These are phyloP conservation scores for Groenewaldozyma salmanticensis DNA, from an alignment of 805 yeast species.

Conservation along the genomic window DNA sequence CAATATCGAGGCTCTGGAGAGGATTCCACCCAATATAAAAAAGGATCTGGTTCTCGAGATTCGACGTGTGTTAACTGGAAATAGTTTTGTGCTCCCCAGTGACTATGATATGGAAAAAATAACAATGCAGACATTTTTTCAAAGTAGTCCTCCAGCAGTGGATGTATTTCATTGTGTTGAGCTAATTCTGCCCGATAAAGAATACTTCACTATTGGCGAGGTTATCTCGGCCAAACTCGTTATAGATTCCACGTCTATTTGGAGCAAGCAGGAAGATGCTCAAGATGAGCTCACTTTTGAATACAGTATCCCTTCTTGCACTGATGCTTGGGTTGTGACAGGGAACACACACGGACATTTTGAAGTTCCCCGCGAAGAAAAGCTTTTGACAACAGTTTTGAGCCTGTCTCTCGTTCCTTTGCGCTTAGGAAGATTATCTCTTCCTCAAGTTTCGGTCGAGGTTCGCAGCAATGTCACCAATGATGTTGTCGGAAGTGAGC, in stretches of 20 bases:
- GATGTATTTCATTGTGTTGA: conserved; percentile 53
- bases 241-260: conserved; percentile 36
- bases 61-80: conserved; percentile 3
- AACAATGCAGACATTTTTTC: no score
- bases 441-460: conserved; percentile 58
- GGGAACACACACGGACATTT: conserved; percentile 57
- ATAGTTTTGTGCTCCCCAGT: conserved; percentile 7
- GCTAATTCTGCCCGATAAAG: conserved; percentile 25
- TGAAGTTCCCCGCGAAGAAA: conserved; percentile 13
- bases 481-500: no score
- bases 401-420: conserved; percentile 58
- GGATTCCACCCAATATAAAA: conserved; percentile 1
- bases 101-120: conserved; percentile 11
- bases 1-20: conserved; percentile 4
- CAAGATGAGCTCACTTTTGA: conserved; percentile 25
- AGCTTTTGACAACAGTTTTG: conserved; percentile 20
- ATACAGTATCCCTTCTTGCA: conserved; percentile 39
- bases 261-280: conserved; percentile 28
- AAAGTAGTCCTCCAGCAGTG: conserved; percentile 48
- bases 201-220: conserved; percentile 52
- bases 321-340: conserved; percentile 71
- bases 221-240: conserved; percentile 40
- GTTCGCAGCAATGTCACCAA: no score
- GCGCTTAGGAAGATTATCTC: conserved; percentile 57
- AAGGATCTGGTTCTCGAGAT: conserved; percentile 4